Evolutionary conservation across 495 filamentous ascomycete species (phyloP).

Genomic region (Glonium stellatum): DNA sequence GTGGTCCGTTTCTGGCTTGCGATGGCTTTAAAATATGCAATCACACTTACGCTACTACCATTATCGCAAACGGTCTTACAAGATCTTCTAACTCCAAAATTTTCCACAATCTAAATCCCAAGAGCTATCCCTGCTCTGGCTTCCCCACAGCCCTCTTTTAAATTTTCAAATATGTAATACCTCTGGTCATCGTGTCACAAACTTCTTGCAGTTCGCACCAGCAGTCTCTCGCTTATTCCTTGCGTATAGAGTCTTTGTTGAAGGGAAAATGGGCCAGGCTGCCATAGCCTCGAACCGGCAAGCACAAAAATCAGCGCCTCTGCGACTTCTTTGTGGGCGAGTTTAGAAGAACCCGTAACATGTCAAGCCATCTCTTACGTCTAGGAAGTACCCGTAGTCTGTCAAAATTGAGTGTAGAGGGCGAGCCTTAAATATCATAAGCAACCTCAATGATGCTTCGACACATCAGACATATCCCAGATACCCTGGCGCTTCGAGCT

Average conservation of each 20-base stretch:
- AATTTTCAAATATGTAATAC: too few species aligned
- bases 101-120: too few species aligned
- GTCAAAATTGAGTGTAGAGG: constrained; percentile 2
- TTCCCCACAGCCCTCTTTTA: too few species aligned
- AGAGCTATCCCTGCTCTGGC: too few species aligned
- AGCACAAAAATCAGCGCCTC: not conserved
- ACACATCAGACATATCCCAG: not conserved
- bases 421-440: not conserved
- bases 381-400: constrained; percentile 1
- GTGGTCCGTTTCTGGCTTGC: too few species aligned
- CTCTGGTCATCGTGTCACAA: not conserved
- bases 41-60: too few species aligned
- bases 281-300: not conserved
- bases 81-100: too few species aligned
- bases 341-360: not conserved
- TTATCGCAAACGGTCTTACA: too few species aligned
- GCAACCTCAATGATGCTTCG: constrained; percentile 5
- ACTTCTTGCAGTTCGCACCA: not conserved
- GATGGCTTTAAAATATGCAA: too few species aligned
- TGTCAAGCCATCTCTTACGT: constrained; percentile 19
- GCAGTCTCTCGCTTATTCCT: not conserved
- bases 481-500: constrained; percentile 1
- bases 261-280: not conserved
- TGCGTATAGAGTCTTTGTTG: not conserved
- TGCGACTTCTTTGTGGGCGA: not conserved